A percentile compares a stretch with the other conserved stretches of the same genome.
phyloP scores from a whole-genome alignment of 139 green algal species.

The Asterochloris sp. region DNA sequence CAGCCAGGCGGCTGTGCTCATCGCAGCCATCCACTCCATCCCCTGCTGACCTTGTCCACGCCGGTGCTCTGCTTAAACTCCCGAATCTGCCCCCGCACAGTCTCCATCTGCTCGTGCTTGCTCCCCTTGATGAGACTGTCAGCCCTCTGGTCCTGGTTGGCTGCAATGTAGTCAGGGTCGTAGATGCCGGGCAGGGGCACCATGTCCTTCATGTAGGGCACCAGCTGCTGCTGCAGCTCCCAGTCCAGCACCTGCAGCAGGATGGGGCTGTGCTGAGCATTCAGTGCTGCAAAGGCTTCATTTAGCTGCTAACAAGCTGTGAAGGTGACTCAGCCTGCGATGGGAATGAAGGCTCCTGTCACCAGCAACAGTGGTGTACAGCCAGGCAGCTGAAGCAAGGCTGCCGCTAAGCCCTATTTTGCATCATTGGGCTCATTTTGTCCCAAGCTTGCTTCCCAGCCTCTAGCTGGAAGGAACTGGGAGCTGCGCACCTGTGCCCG shows the following conservation, averaged over 20 bases:
- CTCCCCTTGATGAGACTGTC: conserved; percentile 95
- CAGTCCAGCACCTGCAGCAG: conserved; percentile 84
- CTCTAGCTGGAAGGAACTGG: too few species aligned
- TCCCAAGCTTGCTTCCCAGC: too few species aligned
- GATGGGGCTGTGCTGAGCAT: neutral
- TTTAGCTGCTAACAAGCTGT: too few species aligned
- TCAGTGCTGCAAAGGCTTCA: neutral
- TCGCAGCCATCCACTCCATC: conserved; percentile 28
- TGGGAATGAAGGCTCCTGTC: too few species aligned
- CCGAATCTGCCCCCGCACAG: conserved; percentile 86
- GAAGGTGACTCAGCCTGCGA: too few species aligned
- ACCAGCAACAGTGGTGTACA: too few species aligned
- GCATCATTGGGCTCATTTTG: too few species aligned
- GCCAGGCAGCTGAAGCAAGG: too few species aligned
- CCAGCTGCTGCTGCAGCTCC: conserved; percentile 95
- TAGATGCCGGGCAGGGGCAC: conserved; percentile 92
- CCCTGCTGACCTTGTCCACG: conserved; percentile 46
- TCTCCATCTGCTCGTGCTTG: conserved; percentile 79
- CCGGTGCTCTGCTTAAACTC: conserved; percentile 71
- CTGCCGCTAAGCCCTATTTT: too few species aligned
- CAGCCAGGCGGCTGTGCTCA: neutral
- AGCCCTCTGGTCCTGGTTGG: conserved; percentile 86
- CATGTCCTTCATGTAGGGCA: conserved; percentile 91
- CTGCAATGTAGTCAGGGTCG: conserved; percentile 95
- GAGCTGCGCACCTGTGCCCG: conserved; percentile 51